phyloP scores from a whole-genome alignment of 2,329 filamentous ascomycete species.

The Tolypocladium inflatum region DNA sequence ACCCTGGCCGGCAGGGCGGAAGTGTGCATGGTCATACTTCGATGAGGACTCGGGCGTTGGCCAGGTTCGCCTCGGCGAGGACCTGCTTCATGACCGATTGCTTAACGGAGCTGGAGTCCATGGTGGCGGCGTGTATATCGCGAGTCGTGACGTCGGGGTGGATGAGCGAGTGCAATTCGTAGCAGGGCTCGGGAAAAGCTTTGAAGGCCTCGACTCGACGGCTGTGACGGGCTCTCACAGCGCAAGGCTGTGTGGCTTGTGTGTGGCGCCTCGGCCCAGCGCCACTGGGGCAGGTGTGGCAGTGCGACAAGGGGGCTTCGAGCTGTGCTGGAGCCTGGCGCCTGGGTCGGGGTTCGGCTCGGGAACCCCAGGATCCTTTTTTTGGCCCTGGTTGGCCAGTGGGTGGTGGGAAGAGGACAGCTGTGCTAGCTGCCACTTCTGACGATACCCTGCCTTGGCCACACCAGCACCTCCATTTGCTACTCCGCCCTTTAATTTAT shows the following conservation, averaged over 20 bases:
- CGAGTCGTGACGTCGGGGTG: slow-evolving; percentile 10
- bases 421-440: slow-evolving; percentile 7
- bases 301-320: not conserved
- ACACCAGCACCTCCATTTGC: not conserved
- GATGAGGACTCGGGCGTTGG: slow-evolving; percentile 61
- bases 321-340: not conserved
- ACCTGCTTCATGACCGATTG: slow-evolving; percentile 56
- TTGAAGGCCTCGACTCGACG: not conserved
- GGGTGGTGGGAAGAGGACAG: slow-evolving; percentile 13
- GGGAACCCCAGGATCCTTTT: not conserved
- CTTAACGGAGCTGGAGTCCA: slow-evolving; percentile 52
- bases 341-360: not conserved
- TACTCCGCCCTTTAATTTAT: not conserved
- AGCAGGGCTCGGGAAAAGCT: not conserved
- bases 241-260: slow-evolving; percentile 20
- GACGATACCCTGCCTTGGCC: not conserved
- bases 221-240: not conserved
- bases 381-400: not conserved
- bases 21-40: slow-evolving; percentile 36
- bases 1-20: not conserved
- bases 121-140: slow-evolving; percentile 21
- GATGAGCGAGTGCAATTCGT: not conserved
- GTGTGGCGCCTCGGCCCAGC: not conserved
- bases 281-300: slow-evolving; percentile 10
- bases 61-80: slow-evolving; percentile 53